A percentile compares a stretch with the other conserved stretches of the same genome.
Evolutionary conservation across 75 land plant species (phyloP).

Genomic region (Gnetum montanum): DNA sequence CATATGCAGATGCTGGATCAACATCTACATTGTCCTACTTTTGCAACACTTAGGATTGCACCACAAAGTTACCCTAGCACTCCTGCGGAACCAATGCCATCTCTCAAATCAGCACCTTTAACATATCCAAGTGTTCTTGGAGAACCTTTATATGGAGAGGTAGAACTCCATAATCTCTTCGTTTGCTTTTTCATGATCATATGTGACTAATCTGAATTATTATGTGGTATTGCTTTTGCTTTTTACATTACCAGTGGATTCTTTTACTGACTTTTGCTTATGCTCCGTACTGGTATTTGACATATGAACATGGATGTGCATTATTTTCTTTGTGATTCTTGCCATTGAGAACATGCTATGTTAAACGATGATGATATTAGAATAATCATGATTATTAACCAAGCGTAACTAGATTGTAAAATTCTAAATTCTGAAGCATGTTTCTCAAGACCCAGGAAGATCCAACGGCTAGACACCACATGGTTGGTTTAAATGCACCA

Average conservation of each 20-base stretch:
- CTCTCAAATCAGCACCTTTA: slow-evolving; percentile 63
- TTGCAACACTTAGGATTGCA: slow-evolving; percentile 67
- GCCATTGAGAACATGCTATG: too few species aligned
- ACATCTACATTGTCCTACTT: slow-evolving; percentile 93
- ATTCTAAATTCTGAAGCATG: too few species aligned
- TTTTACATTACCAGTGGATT: neutral
- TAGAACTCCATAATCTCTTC: slow-evolving; percentile 14
- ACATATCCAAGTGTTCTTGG: slow-evolving; percentile 92
- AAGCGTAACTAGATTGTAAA: too few species aligned
- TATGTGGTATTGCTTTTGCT: neutral
- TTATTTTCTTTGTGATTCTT: too few species aligned
- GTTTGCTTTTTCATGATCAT: neutral
- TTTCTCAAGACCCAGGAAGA: too few species aligned
- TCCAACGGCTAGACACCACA: too few species aligned
- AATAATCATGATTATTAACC: too few species aligned
- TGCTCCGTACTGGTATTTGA: too few species aligned
- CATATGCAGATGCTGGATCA: slow-evolving; percentile 97
- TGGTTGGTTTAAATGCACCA: too few species aligned
- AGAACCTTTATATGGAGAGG: slow-evolving; percentile 98
- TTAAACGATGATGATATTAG: too few species aligned
- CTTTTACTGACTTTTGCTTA: neutral
- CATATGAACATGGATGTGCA: too few species aligned
- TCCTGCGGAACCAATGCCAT: slow-evolving; percentile 55
- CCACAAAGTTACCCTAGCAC: slow-evolving; percentile 50
- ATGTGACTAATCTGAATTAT: neutral